A percentile compares a stretch with the other conserved stretches of the same genome.
phyloP scores from a whole-genome alignment of 2,329 filamentous ascomycete genomes.

The Aspergillus sergii region DNA sequence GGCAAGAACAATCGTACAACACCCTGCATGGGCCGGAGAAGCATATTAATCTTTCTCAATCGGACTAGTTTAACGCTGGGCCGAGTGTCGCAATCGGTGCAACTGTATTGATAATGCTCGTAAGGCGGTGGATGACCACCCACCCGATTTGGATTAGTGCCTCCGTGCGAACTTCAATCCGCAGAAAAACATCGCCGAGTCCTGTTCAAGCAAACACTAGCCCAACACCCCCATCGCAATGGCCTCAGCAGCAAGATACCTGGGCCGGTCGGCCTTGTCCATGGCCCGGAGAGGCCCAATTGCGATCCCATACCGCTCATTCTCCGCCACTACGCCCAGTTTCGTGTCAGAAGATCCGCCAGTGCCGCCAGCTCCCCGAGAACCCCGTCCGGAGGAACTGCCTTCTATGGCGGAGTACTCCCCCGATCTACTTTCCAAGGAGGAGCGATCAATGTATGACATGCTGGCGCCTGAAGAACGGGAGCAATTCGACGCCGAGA shows the following conservation, averaged over 20 bases:
- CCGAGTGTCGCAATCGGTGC: not conserved
- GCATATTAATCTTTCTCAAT: slow-evolving; percentile 5
- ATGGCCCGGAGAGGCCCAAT: slow-evolving; percentile 36
- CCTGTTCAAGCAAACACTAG: slow-evolving; percentile 25
- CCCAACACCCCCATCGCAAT: slow-evolving; percentile 31
- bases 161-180: slow-evolving; percentile 19
- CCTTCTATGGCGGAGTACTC: slow-evolving; percentile 40
- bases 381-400: slow-evolving; percentile 31
- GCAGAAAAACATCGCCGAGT: slow-evolving; percentile 24
- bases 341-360: slow-evolving; percentile 38
- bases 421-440: slow-evolving; percentile 34
- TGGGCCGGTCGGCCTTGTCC: slow-evolving; percentile 39
- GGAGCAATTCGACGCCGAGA: slow-evolving; percentile 39
- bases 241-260: slow-evolving; percentile 42
- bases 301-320: slow-evolving; percentile 29
- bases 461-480: slow-evolving; percentile 41
- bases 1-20: not conserved
- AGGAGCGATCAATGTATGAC: slow-evolving; percentile 42
- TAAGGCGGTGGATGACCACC: slow-evolving; percentile 3
- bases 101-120: not conserved
- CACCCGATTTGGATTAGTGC: slow-evolving; percentile 27
- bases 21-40: not conserved
- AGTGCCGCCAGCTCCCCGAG: slow-evolving; percentile 30
- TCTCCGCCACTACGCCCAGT: slow-evolving; percentile 38
- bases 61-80: not conserved